Evolutionary conservation across 352 stramenopile genomes (phyloP).

Genomic region (Thalassiosira delicatula): DNA sequence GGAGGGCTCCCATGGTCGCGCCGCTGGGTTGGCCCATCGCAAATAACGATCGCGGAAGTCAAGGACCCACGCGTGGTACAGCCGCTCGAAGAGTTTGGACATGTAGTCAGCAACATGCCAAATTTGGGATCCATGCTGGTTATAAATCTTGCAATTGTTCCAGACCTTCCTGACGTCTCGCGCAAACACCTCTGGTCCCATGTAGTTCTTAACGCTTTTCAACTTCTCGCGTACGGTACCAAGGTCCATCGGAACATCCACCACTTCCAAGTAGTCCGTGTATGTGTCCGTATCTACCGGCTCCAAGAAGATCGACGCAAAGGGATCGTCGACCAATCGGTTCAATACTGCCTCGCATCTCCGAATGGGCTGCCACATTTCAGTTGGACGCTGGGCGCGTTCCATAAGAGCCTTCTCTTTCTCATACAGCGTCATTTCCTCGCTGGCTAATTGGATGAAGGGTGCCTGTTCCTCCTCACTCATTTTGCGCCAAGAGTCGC

Average conservation of each 20-base stretch:
- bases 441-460: conserved; percentile 77
- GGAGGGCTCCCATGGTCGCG: conserved; percentile 86
- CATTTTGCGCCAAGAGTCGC: conserved; percentile 77
- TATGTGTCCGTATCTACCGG: conserved; percentile 83
- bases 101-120: conserved; percentile 87
- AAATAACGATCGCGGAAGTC: conserved; percentile 87
- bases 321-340: conserved; percentile 69
- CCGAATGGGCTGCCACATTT: conserved; percentile 85
- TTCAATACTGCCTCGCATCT: conserved; percentile 81
- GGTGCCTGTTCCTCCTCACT: conserved; percentile 74
- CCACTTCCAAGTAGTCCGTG: conserved; percentile 85
- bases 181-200: conserved; percentile 81
- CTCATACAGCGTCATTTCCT: conserved; percentile 80
- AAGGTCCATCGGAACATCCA: conserved; percentile 87
- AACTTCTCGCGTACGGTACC: conserved; percentile 81
- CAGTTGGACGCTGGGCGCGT: conserved; percentile 78
- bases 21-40: conserved; percentile 82
- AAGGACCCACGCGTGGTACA: conserved; percentile 88
- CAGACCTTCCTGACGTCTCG: conserved; percentile 86
- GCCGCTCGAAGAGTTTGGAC: conserved; percentile 86
- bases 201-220: conserved; percentile 78
- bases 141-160: conserved; percentile 89
- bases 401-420: conserved; percentile 78
- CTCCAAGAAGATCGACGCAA: conserved; percentile 85
- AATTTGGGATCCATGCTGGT: conserved; percentile 85